These are phyloP conservation scores for Tribonema minus DNA, from an alignment of 108 stramenopile species.

Conservation along the genomic window DNA sequence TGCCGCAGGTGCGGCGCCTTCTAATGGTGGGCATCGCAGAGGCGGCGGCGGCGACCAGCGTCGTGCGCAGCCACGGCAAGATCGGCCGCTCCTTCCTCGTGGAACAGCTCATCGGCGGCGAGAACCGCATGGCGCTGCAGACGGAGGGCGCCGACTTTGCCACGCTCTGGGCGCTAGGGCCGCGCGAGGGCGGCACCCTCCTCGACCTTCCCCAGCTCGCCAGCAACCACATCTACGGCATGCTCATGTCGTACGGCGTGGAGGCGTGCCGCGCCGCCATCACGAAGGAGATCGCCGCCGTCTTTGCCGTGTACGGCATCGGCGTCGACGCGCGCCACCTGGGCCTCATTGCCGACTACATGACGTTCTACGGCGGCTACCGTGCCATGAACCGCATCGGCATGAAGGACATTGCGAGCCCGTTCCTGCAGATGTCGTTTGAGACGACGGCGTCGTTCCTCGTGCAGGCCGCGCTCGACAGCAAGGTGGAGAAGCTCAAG, in stretches of 20 bases:
- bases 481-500: constrained; percentile 65
- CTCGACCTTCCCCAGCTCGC: constrained; percentile 66
- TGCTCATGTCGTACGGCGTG: constrained; percentile 87
- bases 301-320: constrained; percentile 98
- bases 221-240: constrained; percentile 87
- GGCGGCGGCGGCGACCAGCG: constrained; percentile 68
- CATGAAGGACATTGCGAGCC: constrained; percentile 78
- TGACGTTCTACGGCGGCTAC: constrained; percentile 95
- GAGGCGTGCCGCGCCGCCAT: constrained; percentile 91
- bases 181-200: constrained; percentile 38
- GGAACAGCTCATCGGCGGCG: constrained; percentile 55
- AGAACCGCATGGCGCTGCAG: constrained; percentile 73
- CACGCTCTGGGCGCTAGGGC: constrained; percentile 83
- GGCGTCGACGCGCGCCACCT: constrained; percentile 93
- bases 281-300: constrained; percentile 87
- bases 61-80: constrained; percentile 71
- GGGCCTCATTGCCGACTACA: constrained; percentile 93
- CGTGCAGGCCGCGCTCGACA: constrained; percentile 76
- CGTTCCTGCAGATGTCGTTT: constrained; percentile 97
- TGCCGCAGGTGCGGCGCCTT: too few relatives aligned
- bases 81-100: constrained; percentile 72
- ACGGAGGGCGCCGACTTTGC: constrained; percentile 91
- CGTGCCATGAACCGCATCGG: constrained; percentile 92
- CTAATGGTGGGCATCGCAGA: constrained; percentile 95
- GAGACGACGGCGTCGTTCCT: constrained; percentile 95